Conservation (phyloP, 1,139 yeast genomes). For the Lodderomyces orthopsilosis region DNA sequence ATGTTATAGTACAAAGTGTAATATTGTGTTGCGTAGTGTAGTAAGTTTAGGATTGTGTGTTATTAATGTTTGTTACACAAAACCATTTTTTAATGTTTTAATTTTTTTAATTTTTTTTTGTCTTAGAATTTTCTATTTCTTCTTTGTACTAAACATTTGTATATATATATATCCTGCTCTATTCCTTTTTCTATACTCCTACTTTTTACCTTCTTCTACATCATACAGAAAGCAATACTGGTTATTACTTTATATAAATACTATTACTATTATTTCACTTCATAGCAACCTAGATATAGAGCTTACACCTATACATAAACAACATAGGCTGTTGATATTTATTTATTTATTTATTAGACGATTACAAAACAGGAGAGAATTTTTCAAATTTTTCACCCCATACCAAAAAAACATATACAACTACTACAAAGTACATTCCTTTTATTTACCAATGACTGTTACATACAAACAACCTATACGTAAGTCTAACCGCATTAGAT, state of each 20-base stretch:
- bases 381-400: slow-evolving; percentile 2
- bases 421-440: not conserved
- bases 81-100: not conserved
- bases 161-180: not conserved
- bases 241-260: not conserved
- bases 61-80: not conserved
- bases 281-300: not conserved
- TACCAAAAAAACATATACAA: not conserved
- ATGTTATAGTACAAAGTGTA: not conserved
- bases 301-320: no score
- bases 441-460: not conserved
- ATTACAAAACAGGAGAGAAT: not conserved
- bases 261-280: not conserved
- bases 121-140: slow-evolving; percentile 1
- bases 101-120: not conserved
- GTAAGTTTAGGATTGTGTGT: not conserved
- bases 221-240: not conserved
- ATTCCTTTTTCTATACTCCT: not conserved
- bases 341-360: no score
- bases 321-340: no score
- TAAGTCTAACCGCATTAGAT: slow-evolving; percentile 33
- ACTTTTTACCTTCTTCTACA: not conserved
- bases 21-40: not conserved
- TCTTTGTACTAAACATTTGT: not conserved
- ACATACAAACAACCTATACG: slow-evolving; percentile 20